A percentile compares a stretch with the other conserved stretches of the same genome.
Evolutionary conservation across 1,139 yeast genomes (phyloP).

Genomic region (Suhomyces bolitotheri): DNA sequence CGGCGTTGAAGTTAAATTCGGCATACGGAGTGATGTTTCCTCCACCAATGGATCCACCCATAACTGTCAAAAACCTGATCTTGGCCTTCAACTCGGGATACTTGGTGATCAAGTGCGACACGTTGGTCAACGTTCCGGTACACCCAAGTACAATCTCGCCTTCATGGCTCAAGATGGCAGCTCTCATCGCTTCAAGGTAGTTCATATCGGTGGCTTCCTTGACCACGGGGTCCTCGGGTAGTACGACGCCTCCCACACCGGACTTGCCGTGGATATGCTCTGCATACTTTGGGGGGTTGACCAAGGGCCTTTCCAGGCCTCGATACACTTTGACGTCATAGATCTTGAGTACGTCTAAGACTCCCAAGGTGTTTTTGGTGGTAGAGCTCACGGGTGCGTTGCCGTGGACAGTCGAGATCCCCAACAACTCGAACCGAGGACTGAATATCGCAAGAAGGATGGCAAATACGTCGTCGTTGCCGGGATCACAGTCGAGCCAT

Average conservation of each 20-base stretch:
- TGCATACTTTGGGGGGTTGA: slow-evolving; percentile 51
- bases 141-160: slow-evolving; percentile 59
- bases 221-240: slow-evolving; percentile 51
- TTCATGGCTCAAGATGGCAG: slow-evolving; percentile 43
- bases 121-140: slow-evolving; percentile 74
- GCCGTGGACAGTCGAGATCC: slow-evolving; percentile 83
- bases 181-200: slow-evolving; percentile 59
- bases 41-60: slow-evolving; percentile 72
- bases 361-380: slow-evolving; percentile 66
- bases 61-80: slow-evolving; percentile 56
- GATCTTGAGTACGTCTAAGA: slow-evolving; percentile 58
- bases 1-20: slow-evolving; percentile 79
- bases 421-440: slow-evolving; percentile 61
- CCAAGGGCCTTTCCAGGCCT: slow-evolving; percentile 63
- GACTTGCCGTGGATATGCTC: slow-evolving; percentile 69
- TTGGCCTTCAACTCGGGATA: slow-evolving; percentile 53
- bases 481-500: slow-evolving; percentile 95
- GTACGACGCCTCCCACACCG: slow-evolving; percentile 72
- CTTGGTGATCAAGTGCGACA: slow-evolving; percentile 51
- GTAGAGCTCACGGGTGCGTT: slow-evolving; percentile 69
- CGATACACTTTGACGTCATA: slow-evolving; percentile 58
- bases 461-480: slow-evolving; percentile 87
- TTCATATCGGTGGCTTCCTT: slow-evolving; percentile 29
- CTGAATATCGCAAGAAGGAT: slow-evolving; percentile 61
- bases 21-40: slow-evolving; percentile 53